Percentiles rank a stretch among this genome's conserved stretches.
phyloP scores from a whole-genome alignment of 2,329 filamentous ascomycete genomes.

The Aspergillus sergii region DNA sequence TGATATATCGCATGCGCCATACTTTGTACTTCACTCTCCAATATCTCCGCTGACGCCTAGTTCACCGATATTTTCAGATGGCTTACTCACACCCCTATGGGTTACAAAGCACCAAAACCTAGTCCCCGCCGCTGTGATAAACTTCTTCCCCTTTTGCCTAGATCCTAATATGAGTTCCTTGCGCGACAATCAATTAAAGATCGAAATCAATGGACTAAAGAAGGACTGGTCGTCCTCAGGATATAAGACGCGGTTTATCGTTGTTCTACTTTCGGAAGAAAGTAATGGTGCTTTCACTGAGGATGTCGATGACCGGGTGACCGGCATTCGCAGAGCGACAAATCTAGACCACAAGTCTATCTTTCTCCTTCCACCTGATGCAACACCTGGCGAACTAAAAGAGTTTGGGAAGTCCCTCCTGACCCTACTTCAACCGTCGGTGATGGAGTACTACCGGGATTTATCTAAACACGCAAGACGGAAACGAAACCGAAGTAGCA shows the following conservation, averaged over 20 bases:
- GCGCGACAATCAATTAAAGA: constrained; percentile 85
- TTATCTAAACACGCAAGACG: constrained; percentile 88
- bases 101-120: constrained; percentile 84
- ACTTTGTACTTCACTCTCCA: constrained; percentile 77
- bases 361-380: constrained; percentile 78
- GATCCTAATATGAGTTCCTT: constrained; percentile 73
- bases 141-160: constrained; percentile 76
- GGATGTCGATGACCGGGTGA: constrained; percentile 73
- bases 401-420: constrained; percentile 75
- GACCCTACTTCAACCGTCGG: constrained; percentile 69
- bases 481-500: constrained; percentile 77
- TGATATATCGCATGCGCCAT: constrained; percentile 48
- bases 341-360: constrained; percentile 81
- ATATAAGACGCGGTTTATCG: constrained; percentile 76
- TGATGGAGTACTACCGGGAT: constrained; percentile 90
- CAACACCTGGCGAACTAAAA: constrained; percentile 70
- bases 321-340: constrained; percentile 76
- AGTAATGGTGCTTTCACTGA: constrained; percentile 63
- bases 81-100: constrained; percentile 80
- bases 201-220: constrained; percentile 79
- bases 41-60: constrained; percentile 85
- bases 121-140: constrained; percentile 77
- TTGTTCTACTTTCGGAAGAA: constrained; percentile 76
- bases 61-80: constrained; percentile 86
- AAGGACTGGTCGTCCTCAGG: constrained; percentile 60